phyloP scores from a whole-genome alignment of 768 basidiomycete genomes.

The Phaffia tasmanica region DNA sequence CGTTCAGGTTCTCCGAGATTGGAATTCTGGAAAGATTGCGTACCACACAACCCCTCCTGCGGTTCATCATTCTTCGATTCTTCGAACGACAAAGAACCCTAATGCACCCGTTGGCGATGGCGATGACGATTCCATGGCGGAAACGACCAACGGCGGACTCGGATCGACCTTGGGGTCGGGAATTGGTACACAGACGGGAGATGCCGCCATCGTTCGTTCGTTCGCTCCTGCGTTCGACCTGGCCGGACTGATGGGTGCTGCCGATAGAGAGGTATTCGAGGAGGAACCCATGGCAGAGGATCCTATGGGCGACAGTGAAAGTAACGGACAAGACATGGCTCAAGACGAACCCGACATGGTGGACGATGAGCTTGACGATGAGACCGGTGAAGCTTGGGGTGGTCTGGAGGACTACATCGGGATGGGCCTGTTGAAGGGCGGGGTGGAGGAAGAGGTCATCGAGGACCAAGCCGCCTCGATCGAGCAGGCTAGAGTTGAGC shows the following conservation, averaged over 20 bases:
- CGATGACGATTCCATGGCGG: slow-evolving; percentile 36
- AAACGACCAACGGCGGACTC: too few species aligned
- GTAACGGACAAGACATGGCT: too few species aligned
- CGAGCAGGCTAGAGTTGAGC: neutral
- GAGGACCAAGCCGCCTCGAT: neutral
- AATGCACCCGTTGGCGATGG: slow-evolving; percentile 46
- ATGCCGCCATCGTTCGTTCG: slow-evolving; percentile 60
- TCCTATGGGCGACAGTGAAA: too few species aligned
- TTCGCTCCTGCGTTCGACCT: slow-evolving; percentile 70
- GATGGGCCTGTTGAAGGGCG: neutral
- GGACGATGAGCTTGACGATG: neutral
- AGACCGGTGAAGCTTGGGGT: slow-evolving; percentile 4
- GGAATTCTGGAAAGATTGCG: slow-evolving; percentile 93
- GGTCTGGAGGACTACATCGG: neutral
- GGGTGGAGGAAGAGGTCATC: neutral
- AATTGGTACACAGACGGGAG: slow-evolving; percentile 36
- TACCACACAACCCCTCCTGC: slow-evolving; percentile 72
- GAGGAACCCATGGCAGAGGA: neutral
- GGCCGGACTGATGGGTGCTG: slow-evolving; percentile 66
- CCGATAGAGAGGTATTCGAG: slow-evolving; percentile 32
- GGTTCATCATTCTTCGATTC: slow-evolving; percentile 57
- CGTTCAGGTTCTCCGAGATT: slow-evolving; percentile 70
- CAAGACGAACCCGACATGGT: neutral
- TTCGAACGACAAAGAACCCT: slow-evolving; percentile 18
- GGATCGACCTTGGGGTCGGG: too few species aligned